Evolutionary conservation across 441 rosid genomes (phyloP), one percentile per base, ranked within the genome.

Genomic region (Jatropha multifida): DNA sequence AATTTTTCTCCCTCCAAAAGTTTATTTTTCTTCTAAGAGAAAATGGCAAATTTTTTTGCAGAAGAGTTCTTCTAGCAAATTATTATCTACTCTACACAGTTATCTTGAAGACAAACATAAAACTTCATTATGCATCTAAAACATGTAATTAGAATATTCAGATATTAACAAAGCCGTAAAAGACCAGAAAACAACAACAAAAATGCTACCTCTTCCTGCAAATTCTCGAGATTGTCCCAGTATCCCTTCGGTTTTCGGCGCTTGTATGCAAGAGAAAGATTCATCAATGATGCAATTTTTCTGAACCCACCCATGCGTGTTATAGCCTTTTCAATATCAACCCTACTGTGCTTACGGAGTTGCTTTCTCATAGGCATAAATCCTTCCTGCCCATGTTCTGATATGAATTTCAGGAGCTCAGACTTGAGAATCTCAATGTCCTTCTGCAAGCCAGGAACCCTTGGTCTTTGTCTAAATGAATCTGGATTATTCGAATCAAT

Each of bases 341-440:
- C 96, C 83, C 99, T 88, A 65, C 98, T 93, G 67, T 86, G 96
- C 77, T 85, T 65, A 62, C 97, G 92, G 3, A 93, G 98, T 79
- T 96, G 99, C 81, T 96, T 96, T 83, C 99, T 90, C 98, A 93
- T 96, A 0, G 98, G 99, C 99, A 96, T 93, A 84, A 93, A 96
- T 65, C 99, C 99, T 84, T 90, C 98, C 80, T 92, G 96, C 56
- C 99, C 99, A 68, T 92, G 92, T 74, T 90, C 90, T 41, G 89
- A 80, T 78, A 96, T 86, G 79, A 96, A 96, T 78, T 90, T 89
- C 74, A 90, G 74, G 66, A 93, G 88, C 85, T 96, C 99, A 26
- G 94, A 84, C 73, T 91, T 91, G 32, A 96, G 87, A 65, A 93
- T 80, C 85, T 93, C 93, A 10, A 91, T 82, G 85, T 96, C 90